Conservation (phyloP, 441 rosid species). For the Omphalea diandra region DNA sequence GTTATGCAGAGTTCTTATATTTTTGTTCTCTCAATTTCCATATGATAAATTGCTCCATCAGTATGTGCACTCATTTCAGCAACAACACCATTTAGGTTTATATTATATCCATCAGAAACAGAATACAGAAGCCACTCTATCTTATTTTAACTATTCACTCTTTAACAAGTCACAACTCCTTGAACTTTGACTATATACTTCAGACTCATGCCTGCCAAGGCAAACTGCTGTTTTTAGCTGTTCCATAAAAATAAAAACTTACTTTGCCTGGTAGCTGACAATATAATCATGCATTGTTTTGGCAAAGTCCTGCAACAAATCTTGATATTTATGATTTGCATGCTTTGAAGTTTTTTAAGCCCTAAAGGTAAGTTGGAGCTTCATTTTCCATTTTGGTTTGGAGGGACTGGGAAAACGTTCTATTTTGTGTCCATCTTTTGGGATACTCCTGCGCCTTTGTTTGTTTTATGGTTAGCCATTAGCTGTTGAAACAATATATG, state of each 20-base stretch:
- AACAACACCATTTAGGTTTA: not conserved
- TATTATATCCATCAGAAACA: not conserved
- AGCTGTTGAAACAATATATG: no score
- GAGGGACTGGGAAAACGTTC: no score
- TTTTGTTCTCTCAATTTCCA: not conserved
- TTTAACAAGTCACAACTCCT: not conserved
- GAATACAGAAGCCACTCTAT: not conserved
- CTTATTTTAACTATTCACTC: conserved; percentile 3
- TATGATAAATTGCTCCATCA: not conserved
- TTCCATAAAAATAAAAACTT: not conserved
- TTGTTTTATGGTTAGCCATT: no score
- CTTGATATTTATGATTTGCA: not conserved
- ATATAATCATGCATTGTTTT: not conserved
- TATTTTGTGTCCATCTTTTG: no score
- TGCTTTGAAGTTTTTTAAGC: not conserved
- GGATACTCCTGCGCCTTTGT: no score
- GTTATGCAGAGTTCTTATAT: conserved; percentile 6
- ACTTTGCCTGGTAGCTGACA: not conserved
- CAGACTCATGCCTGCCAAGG: not conserved
- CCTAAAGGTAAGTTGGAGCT: no score
- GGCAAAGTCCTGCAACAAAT: not conserved
- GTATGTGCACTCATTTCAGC: not conserved
- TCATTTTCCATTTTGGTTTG: no score
- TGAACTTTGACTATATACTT: not conserved
- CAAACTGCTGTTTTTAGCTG: not conserved